Conservation (phyloP, 495 filamentous ascomycete species). For the Bryoglossum gracile region DNA sequence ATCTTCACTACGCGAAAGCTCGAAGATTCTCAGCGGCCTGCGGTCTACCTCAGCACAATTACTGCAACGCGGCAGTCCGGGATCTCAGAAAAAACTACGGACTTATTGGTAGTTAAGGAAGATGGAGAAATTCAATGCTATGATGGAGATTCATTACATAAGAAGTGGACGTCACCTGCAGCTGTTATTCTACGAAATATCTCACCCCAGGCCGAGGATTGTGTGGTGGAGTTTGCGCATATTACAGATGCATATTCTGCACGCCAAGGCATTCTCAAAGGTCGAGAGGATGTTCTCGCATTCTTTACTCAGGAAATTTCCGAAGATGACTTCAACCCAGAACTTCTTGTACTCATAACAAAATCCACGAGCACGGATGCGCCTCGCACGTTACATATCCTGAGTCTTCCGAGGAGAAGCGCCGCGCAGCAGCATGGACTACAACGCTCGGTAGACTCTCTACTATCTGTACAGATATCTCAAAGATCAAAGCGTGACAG, state of each 20-base stretch:
- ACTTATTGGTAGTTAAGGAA: constrained; percentile 30
- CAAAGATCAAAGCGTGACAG: no score
- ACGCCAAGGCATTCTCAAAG: constrained; percentile 36
- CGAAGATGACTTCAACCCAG: constrained; percentile 38
- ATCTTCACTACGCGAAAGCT: constrained; percentile 12
- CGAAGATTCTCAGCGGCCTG: constrained; percentile 7
- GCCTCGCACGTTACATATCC: constrained; percentile 37
- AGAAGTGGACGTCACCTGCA: constrained; percentile 33
- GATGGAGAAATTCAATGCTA: constrained; percentile 46
- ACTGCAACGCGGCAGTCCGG: constrained; percentile 1
- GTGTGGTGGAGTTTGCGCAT: constrained; percentile 31
- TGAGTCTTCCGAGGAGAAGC: constrained; percentile 31
- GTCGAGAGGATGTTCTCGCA: constrained; percentile 33
- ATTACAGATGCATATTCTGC: constrained; percentile 34
- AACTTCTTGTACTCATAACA: constrained; percentile 40
- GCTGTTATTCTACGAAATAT: constrained; percentile 12
- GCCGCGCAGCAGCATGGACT: not conserved
- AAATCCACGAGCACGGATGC: constrained; percentile 20
- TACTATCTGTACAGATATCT: no score
- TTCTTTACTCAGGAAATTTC: constrained; percentile 31
- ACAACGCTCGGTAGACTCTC: constrained; percentile 18
- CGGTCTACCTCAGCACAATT: constrained; percentile 16
- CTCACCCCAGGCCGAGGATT: constrained; percentile 16
- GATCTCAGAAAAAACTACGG: not conserved
- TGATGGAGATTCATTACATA: constrained; percentile 23